Conservation (phyloP, 306 rosid genomes). For the Ammopiptanthus mongolicus region DNA sequence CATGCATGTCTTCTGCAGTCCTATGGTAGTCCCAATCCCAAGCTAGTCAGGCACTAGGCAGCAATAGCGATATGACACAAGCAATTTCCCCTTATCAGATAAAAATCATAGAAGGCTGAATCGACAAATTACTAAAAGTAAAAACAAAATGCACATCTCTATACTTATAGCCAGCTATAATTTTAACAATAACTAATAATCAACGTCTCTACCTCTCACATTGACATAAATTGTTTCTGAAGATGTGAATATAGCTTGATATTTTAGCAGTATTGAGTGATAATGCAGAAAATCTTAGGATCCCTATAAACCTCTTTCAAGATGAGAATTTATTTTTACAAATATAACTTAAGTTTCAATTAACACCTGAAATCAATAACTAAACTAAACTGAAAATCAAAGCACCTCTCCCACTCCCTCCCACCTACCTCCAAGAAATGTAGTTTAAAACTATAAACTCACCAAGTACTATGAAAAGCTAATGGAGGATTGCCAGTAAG, state of each 20-base stretch:
- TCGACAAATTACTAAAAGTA: not conserved
- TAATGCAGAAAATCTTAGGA: no score
- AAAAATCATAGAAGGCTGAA: not conserved
- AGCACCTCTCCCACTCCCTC: no score
- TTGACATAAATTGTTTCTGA: not conserved
- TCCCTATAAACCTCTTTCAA: not conserved
- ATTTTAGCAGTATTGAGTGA: no score
- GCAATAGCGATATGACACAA: not conserved
- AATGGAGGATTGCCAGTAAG: no score
- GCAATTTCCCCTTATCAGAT: not conserved
- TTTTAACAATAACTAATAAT: no score
- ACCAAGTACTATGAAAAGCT: no score
- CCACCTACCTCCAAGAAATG: no score
- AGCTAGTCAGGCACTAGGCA: no score
- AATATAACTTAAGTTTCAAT: not conserved
- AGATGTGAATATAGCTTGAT: not conserved
- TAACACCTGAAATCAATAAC: no score
- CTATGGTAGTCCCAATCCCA: not conserved
- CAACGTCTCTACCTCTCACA: no score
- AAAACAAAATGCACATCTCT: not conserved
- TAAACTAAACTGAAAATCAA: no score
- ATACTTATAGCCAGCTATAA: not conserved
- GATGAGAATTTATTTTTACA: not conserved
- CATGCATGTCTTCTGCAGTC: not conserved
- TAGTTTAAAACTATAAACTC: no score